Percentiles rank a stretch among this genome's conserved stretches.
Evolutionary conservation across 495 filamentous ascomycete genomes (phyloP).

Genomic region (Trichoderma gamsii): DNA sequence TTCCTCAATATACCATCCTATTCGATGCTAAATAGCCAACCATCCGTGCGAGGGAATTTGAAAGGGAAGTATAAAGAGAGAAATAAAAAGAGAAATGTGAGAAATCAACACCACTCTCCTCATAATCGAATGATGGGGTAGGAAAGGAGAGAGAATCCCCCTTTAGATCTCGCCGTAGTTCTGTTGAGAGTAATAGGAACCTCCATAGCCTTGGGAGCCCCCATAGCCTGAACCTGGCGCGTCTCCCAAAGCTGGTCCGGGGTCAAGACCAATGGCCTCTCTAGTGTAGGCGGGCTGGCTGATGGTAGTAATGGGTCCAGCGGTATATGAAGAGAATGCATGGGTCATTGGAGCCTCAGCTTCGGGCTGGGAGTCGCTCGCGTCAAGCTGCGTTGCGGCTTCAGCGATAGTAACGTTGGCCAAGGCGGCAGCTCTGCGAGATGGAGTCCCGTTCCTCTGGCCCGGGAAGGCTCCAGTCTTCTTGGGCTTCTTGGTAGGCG

Average conservation of each 20-base stretch:
- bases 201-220: no score
- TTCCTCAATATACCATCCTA: neutral
- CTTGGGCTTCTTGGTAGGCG: slow-evolving; percentile 17
- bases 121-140: no score
- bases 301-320: neutral
- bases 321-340: neutral
- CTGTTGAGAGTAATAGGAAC: no score
- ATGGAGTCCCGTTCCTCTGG: slow-evolving; percentile 14
- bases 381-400: slow-evolving; percentile 5
- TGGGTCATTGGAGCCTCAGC: neutral
- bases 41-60: neutral
- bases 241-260: no score
- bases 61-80: no score
- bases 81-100: no score
- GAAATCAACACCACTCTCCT: no score
- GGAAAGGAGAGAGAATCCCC: no score
- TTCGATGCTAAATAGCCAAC: neutral
- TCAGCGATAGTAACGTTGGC: slow-evolving; percentile 16
- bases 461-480: slow-evolving; percentile 3
- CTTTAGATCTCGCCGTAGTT: no score
- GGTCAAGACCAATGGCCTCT: no score
- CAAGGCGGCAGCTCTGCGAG: slow-evolving; percentile 1
- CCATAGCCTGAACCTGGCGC: no score
- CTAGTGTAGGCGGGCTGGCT: neutral
- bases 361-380: slow-evolving; percentile 10